phyloP scores from a whole-genome alignment of 2,329 filamentous ascomycete species.

The Drechslerella coelobrocha region DNA sequence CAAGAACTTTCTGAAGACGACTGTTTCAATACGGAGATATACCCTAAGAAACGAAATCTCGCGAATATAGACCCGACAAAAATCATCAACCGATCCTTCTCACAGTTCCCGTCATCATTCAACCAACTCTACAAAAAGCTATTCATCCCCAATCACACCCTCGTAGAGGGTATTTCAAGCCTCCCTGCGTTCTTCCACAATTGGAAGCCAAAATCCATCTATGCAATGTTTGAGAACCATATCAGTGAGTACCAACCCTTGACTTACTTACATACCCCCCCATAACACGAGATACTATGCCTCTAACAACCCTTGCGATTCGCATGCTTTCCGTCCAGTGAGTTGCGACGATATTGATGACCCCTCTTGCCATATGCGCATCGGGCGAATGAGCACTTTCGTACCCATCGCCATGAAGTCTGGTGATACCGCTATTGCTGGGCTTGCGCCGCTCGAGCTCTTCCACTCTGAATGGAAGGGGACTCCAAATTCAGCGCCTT shows the following conservation, averaged over 20 bases:
- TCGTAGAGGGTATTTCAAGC: conserved; percentile 26
- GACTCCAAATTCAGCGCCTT: conserved; percentile 20
- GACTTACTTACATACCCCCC: too few relatives aligned
- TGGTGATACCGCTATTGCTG: conserved; percentile 22
- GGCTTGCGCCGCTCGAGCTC: conserved; percentile 36
- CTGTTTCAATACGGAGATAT: background rate
- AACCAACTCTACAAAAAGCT: background rate
- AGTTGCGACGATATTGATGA: conserved; percentile 39
- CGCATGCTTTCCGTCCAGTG: too few relatives aligned
- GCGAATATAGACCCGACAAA: background rate
- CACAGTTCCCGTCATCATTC: background rate
- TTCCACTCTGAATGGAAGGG: conserved; percentile 33
- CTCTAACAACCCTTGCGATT: too few relatives aligned
- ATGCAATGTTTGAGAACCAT: conserved; percentile 33
- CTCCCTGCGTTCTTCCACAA: conserved; percentile 12
- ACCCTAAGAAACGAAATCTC: background rate
- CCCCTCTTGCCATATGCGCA: conserved; percentile 13
- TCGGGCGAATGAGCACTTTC: conserved; percentile 36
- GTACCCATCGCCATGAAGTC: conserved; percentile 28
- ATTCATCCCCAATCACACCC: conserved; percentile 24
- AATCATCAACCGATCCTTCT: background rate
- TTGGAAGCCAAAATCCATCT: conserved; percentile 19
- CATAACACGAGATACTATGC: too few relatives aligned
- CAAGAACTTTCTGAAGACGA: too few relatives aligned
- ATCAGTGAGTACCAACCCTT: conserved; percentile 36